phyloP scores from a whole-genome alignment of 1,284 basidiomycete genomes.

The Vanrija sp. region DNA sequence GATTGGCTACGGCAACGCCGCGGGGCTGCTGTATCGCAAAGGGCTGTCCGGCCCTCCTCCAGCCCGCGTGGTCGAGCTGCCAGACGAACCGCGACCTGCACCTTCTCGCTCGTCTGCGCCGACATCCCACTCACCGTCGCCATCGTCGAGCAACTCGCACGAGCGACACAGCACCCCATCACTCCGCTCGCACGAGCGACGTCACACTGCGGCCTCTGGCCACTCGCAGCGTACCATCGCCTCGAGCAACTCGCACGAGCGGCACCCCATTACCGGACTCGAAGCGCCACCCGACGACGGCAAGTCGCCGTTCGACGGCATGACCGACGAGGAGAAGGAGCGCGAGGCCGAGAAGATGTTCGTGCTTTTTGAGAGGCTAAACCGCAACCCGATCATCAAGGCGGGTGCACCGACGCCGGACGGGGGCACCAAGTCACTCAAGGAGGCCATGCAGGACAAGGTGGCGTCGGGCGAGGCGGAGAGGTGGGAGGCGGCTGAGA shows the following conservation, averaged over 20 bases:
- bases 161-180: background rate
- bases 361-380: constrained; percentile 79
- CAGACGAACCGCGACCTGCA: constrained; percentile 46
- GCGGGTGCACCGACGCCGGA: constrained; percentile 32
- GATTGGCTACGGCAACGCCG: constrained; percentile 87
- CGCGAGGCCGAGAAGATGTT: constrained; percentile 84
- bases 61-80: constrained; percentile 50
- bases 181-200: background rate
- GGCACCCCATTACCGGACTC: constrained; percentile 74
- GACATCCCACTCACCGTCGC: background rate
- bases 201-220: background rate
- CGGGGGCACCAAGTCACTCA: constrained; percentile 21
- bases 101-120: constrained; percentile 15
- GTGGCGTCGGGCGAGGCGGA: constrained; percentile 58
- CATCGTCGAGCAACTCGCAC: background rate
- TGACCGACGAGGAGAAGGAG: constrained; percentile 91
- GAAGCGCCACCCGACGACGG: constrained; percentile 48
- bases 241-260: constrained; percentile 25
- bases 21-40: constrained; percentile 84
- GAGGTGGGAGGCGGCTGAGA: constrained; percentile 24
- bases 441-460: constrained; percentile 64
- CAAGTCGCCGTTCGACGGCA: constrained; percentile 52
- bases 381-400: constrained; percentile 56
- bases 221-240: background rate
- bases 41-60: constrained; percentile 63